Evolutionary conservation across 2,329 filamentous ascomycete species (phyloP).

Genomic region (Apiospora rasikravindrae): DNA sequence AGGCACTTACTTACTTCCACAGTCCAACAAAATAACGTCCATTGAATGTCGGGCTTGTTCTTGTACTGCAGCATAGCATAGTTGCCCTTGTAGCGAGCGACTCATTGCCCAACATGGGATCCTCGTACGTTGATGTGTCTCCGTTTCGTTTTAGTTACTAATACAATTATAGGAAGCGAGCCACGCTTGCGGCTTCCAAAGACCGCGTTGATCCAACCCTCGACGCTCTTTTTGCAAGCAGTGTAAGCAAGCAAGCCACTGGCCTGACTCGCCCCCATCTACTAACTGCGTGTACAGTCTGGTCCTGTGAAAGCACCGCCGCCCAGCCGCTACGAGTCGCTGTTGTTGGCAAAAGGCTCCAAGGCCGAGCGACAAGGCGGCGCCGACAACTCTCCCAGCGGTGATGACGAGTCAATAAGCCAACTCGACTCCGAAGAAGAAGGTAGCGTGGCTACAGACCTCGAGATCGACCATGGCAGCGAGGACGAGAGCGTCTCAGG

Average conservation of each 20-base stretch:
- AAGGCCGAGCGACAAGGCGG: conserved; percentile 35
- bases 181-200: conserved; percentile 48
- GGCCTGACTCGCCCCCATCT: not conserved
- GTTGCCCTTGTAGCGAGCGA: not conserved
- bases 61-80: not conserved
- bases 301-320: conserved; percentile 56
- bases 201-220: conserved; percentile 71
- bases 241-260: conserved; percentile 58
- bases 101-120: not conserved
- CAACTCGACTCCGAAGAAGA: conserved; percentile 29
- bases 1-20: not conserved
- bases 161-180: conserved; percentile 39
- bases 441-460: conserved; percentile 28
- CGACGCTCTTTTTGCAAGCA: conserved; percentile 72
- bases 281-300: conserved; percentile 42
- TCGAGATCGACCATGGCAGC: conserved; percentile 34
- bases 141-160: conserved; percentile 21
- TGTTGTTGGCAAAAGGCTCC: conserved; percentile 40
- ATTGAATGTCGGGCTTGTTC: not conserved
- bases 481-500: conserved; percentile 40
- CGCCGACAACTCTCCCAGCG: conserved; percentile 20
- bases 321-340: conserved; percentile 50
- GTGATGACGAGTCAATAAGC: conserved; percentile 28
- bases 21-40: not conserved
- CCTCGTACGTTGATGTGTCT: conserved; percentile 26